phyloP scores from a whole-genome alignment of 75 land plant species.

The Adiantum capillusveneris region DNA sequence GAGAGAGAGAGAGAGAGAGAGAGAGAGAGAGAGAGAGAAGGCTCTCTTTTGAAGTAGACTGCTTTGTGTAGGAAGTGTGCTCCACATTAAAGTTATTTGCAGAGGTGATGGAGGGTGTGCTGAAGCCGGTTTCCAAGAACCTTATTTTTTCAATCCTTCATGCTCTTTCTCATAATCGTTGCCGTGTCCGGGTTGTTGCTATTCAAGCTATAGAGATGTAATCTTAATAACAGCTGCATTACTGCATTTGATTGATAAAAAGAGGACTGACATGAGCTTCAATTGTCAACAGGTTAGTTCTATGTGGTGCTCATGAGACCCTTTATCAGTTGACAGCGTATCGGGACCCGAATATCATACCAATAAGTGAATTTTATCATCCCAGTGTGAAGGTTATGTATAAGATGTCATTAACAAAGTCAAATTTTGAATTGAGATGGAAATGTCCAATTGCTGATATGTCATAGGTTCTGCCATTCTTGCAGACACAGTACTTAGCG shows the following conservation, averaged over 20 bases:
- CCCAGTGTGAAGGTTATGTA: slow-evolving; percentile 32
- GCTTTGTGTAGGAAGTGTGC: slow-evolving; percentile 20
- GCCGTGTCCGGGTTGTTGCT: slow-evolving; percentile 37
- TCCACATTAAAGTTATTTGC: slow-evolving; percentile 19
- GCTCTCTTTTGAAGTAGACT: too few relatives aligned
- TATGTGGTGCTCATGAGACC: slow-evolving; percentile 35
- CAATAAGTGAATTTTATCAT: slow-evolving; percentile 28
- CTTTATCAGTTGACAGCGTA: slow-evolving; percentile 36
- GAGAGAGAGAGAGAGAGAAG: too few relatives aligned
- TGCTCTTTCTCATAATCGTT: slow-evolving; percentile 31
- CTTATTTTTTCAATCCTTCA: slow-evolving; percentile 18
- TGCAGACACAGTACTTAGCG: slow-evolving; percentile 37
- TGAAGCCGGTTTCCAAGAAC: slow-evolving; percentile 28
- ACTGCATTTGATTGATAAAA: too few relatives aligned
- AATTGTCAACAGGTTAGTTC: slow-evolving; percentile 20
- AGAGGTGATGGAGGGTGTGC: slow-evolving; percentile 15
- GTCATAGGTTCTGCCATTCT: not conserved
- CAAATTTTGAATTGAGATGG: too few relatives aligned
- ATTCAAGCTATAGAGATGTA: slow-evolving; percentile 28
- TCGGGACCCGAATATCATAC: slow-evolving; percentile 35
- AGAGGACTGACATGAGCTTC: not conserved
- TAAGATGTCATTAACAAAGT: not conserved
- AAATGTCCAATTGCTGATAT: too few relatives aligned
- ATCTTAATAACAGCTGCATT: too few relatives aligned
- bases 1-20: too few relatives aligned